These are phyloP conservation scores for Diplodia corticola DNA, from an alignment of 2,329 filamentous ascomycete species.

Conservation along the genomic window DNA sequence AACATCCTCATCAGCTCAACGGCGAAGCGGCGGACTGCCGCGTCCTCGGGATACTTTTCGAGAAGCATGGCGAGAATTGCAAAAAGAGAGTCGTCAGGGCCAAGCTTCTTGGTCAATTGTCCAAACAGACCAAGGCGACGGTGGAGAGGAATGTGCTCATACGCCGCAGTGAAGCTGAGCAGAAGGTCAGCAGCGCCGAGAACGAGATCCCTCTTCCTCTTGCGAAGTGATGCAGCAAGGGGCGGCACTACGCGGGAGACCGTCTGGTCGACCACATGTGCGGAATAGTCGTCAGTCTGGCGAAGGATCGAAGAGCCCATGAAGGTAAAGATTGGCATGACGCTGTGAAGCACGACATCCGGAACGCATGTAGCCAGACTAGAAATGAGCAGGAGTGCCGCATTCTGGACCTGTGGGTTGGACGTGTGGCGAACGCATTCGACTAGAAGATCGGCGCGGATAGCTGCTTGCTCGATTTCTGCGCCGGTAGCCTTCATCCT, in stretches of 20 bases:
- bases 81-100: conserved; percentile 82
- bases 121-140: conserved; percentile 80
- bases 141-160: conserved; percentile 91
- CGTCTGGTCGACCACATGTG: conserved; percentile 88
- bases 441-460: conserved; percentile 87
- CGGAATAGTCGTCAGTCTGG: conserved; percentile 95
- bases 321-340: conserved; percentile 99
- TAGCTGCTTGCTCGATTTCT: conserved; percentile 73
- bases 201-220: conserved; percentile 73
- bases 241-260: conserved; percentile 93
- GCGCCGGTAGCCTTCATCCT: conserved; percentile 62
- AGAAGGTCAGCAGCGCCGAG: conserved; percentile 84
- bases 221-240: conserved; percentile 79
- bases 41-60: conserved; percentile 81
- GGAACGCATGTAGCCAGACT: conserved; percentile 84
- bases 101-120: conserved; percentile 81
- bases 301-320: conserved; percentile 90
- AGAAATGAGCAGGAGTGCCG: conserved; percentile 83
- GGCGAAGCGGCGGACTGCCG: conserved; percentile 72
- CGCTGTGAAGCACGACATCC: conserved; percentile 88
- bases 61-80: conserved; percentile 85
- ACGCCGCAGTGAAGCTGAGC: conserved; percentile 94
- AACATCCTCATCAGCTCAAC: conserved; percentile 73
- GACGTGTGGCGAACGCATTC: conserved; percentile 91
- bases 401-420: conserved; percentile 91